Evolutionary conservation across 352 stramenopile species (phyloP).

Genomic region (Globisporangium apiculatum): DNA sequence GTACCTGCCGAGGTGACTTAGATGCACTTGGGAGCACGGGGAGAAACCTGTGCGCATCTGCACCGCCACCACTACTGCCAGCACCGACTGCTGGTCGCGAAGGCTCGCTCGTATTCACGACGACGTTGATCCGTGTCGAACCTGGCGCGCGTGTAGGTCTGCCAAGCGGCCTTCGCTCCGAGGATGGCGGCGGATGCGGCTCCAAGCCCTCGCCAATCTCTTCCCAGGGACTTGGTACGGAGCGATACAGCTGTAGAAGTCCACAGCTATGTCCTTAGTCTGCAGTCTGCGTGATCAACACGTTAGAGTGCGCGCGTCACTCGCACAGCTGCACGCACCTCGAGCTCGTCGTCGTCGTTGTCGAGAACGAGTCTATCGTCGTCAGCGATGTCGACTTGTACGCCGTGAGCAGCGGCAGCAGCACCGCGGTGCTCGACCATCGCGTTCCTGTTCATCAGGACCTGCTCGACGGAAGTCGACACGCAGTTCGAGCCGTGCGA

Average conservation of each 20-base stretch:
- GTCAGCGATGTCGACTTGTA: neutral
- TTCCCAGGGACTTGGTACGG: conserved; percentile 9
- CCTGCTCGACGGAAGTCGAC: too few species aligned
- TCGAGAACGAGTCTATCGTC: neutral
- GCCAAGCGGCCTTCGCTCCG: neutral
- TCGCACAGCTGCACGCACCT: neutral
- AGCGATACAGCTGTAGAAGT: conserved; percentile 6
- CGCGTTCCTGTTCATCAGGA: too few species aligned
- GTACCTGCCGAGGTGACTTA: neutral
- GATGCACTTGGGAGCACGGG: conserved; percentile 3
- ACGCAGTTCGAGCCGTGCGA: too few species aligned
- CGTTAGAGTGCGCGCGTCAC: neutral
- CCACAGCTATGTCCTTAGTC: too few species aligned
- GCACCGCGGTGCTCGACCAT: neutral
- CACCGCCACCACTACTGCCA: neutral
- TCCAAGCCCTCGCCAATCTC: conserved; percentile 2
- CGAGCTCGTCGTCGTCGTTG: conserved; percentile 9
- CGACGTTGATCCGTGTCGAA: neutral
- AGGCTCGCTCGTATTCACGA: neutral
- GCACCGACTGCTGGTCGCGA: neutral
- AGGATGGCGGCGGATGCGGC: conserved; percentile 1
- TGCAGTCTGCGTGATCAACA: too few species aligned
- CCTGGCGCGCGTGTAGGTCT: neutral
- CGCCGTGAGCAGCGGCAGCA: too few species aligned
- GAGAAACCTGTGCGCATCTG: conserved; percentile 2